Conservation (phyloP, 73 alveolate genomes). For the Breviolum minutum region DNA sequence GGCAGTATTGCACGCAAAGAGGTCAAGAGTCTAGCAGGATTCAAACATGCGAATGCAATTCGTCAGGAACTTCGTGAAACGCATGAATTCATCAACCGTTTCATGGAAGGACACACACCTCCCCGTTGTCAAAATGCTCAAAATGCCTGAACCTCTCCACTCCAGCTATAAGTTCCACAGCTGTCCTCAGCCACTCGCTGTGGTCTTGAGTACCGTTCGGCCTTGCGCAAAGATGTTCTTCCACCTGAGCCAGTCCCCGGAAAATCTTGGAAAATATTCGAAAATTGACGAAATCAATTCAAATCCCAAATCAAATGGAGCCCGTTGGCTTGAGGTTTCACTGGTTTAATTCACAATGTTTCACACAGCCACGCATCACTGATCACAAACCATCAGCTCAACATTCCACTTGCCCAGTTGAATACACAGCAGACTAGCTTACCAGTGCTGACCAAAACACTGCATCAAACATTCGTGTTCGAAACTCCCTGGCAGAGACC, state of each 20-base stretch:
- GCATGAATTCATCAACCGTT: no score
- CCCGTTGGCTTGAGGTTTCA: no score
- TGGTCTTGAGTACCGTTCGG: slow-evolving; percentile 43
- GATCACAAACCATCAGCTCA: not conserved
- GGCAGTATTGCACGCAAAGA: no score
- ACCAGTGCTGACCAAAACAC: not conserved
- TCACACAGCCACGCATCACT: not conserved
- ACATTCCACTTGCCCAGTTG: not conserved
- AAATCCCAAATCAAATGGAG: no score
- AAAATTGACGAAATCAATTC: no score
- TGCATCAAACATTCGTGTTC: slow-evolving; percentile 65
- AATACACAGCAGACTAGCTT: not conserved
- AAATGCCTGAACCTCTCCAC: no score
- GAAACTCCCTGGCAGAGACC: slow-evolving; percentile 36
- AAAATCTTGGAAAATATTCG: not conserved
- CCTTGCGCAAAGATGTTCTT: slow-evolving; percentile 55
- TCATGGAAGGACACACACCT: no score
- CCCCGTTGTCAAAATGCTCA: no score
- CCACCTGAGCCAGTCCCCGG: slow-evolving; percentile 11
- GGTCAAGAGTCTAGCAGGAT: no score
- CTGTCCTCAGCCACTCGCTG: slow-evolving; percentile 77
- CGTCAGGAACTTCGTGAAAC: no score
- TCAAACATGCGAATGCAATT: no score
- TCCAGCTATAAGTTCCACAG: not conserved
- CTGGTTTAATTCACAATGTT: no score